Evolutionary conservation across 345 rosid species (phyloP).

Genomic region (Erodium maritimum): DNA sequence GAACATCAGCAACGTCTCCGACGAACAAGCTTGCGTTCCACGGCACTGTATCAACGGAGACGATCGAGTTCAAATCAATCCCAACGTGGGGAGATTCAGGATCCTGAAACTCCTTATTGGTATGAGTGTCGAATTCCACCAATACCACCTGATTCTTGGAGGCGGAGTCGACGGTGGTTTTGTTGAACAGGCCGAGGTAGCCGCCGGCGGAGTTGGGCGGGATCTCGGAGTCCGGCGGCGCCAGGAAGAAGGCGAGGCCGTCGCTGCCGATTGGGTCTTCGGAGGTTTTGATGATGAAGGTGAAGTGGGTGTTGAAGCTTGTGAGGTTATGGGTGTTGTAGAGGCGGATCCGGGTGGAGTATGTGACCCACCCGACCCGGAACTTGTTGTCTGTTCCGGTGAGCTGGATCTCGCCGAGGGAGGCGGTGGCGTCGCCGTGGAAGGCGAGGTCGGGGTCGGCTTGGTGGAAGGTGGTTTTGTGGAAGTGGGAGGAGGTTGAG

Average conservation of each 20-base stretch:
- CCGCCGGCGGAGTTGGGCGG: conserved; percentile 3
- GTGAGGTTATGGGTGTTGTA: too few relatives aligned
- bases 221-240: conserved; percentile 6
- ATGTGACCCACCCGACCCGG: neutral
- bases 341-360: too few relatives aligned
- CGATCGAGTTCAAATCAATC: conserved; percentile 3
- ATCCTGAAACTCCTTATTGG: neutral
- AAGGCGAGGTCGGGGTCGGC: neutral
- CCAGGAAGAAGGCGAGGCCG: conserved; percentile 14
- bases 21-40: neutral
- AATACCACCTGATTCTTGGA: neutral
- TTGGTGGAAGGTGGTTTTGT: neutral
- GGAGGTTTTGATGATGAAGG: conserved; percentile 6
- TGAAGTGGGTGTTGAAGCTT: conserved; percentile 16
- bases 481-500: neutral
- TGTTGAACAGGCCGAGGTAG: conserved; percentile 7
- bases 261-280: neutral
- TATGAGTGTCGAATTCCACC: conserved; percentile 10
- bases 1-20: neutral
- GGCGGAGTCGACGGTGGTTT: neutral
- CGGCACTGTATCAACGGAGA: neutral
- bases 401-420: neutral
- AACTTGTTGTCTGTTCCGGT: neutral
- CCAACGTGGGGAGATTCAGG: conserved; percentile 6
- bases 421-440: neutral